Percentiles rank a stretch among this genome's conserved stretches.
Evolutionary conservation across 176 grass and related monocot species (phyloP).

Genomic region (Otatea glauca): DNA sequence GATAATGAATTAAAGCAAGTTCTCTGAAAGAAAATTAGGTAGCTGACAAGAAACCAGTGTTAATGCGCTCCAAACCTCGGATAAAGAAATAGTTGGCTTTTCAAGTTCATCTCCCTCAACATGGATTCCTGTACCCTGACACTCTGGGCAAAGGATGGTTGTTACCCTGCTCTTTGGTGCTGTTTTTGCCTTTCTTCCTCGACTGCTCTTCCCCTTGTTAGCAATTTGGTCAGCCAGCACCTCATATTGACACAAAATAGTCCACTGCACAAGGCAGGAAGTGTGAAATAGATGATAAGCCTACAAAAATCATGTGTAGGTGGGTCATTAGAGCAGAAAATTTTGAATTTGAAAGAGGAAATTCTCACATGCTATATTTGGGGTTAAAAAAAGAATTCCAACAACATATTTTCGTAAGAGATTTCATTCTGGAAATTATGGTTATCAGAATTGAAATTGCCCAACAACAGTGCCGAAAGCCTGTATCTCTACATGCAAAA

Average conservation of each 20-base stretch:
- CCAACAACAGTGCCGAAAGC: not conserved
- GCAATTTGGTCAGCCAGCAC: slow-evolving; percentile 58
- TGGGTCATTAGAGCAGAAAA: not conserved
- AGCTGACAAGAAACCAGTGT: slow-evolving; percentile 1
- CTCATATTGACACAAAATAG: slow-evolving; percentile 86
- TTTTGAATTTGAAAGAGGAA: not conserved
- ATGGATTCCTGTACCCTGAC: slow-evolving; percentile 84
- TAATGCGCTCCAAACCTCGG: slow-evolving; percentile 60
- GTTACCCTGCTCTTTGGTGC: slow-evolving; percentile 60
- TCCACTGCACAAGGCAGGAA: slow-evolving; percentile 96
- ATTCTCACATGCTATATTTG: slow-evolving; percentile 4
- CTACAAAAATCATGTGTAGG: slow-evolving; percentile 30
- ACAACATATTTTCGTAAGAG: not conserved
- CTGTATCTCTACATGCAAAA: slow-evolving; percentile 1
- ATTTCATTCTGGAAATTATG: not conserved
- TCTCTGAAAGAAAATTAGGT: slow-evolving; percentile 4
- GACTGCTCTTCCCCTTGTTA: slow-evolving; percentile 65
- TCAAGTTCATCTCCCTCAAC: slow-evolving; percentile 81
- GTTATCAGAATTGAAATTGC: not conserved
- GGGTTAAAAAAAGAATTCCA: not conserved
- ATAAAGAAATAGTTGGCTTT: slow-evolving; percentile 81
- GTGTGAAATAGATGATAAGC: slow-evolving; percentile 60
- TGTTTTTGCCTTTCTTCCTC: slow-evolving; percentile 82
- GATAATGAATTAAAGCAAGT: not conserved
- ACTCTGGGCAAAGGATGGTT: slow-evolving; percentile 88